These are phyloP conservation scores for Ophiostoma sp. DNA, from an alignment of 2,329 filamentous ascomycete genomes.

Conservation along the genomic window DNA sequence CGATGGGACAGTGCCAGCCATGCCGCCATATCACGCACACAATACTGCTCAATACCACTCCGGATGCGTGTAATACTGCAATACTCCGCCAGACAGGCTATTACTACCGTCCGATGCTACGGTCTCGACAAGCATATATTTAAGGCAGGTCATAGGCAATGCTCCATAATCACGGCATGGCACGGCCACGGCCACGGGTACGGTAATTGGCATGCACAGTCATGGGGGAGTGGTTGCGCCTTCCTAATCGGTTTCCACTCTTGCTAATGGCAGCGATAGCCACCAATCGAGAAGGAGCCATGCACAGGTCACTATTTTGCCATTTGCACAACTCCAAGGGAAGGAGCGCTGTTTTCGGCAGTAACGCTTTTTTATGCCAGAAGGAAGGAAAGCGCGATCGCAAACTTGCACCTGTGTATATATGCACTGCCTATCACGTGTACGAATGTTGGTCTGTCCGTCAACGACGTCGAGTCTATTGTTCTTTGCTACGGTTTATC, in stretches of 20 bases:
- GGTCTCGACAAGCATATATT: neutral
- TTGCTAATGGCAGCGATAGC: neutral
- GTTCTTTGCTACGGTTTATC: neutral
- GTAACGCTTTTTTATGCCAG: neutral
- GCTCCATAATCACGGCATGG: neutral
- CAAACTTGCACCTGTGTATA: neutral
- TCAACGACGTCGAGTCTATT: neutral
- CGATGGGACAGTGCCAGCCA: slow-evolving; percentile 2
- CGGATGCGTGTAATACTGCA: neutral
- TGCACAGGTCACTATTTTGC: neutral
- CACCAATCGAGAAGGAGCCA: neutral
- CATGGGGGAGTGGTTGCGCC: neutral
- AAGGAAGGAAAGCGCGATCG: neutral
- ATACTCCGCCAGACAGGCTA: neutral
- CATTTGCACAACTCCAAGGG: neutral
- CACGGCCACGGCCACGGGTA: neutral
- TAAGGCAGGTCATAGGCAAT: slow-evolving; percentile 5
- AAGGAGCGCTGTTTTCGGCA: neutral
- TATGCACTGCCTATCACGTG: neutral
- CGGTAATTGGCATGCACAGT: slow-evolving; percentile 7
- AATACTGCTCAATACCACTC: neutral
- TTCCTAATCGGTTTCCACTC: neutral
- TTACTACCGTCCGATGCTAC: neutral
- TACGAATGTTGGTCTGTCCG: neutral
- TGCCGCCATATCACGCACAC: neutral